phyloP scores from a whole-genome alignment of 2,329 filamentous ascomycete genomes.

The Scedosporium minutisporum region DNA sequence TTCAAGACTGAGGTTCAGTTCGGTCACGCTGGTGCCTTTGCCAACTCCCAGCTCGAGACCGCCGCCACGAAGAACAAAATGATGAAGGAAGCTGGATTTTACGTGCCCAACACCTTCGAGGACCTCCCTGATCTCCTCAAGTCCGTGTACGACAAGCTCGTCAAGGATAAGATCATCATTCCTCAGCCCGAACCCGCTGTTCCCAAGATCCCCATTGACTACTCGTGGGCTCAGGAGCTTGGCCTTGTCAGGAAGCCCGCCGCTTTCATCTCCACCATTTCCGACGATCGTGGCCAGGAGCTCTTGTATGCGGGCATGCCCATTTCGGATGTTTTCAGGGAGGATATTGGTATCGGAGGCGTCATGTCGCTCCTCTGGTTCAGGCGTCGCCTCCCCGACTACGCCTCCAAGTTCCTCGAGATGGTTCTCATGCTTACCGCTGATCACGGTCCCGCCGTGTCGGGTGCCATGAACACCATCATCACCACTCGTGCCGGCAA shows the following conservation, averaged over 20 bases:
- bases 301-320: constrained; percentile 98
- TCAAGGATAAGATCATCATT: constrained; percentile 74
- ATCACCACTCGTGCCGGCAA: constrained; percentile 99
- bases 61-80: constrained; percentile 92
- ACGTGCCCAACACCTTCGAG: constrained; percentile 94
- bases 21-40: constrained; percentile 95
- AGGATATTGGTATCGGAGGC: constrained; percentile 98
- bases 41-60: constrained; percentile 98
- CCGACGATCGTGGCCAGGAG: constrained; percentile 98
- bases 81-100: constrained; percentile 91
- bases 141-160: constrained; percentile 78
- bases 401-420: constrained; percentile 98
- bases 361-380: constrained; percentile 99
- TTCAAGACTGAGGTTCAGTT: constrained; percentile 99
- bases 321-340: constrained; percentile 98
- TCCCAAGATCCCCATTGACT: constrained; percentile 99
- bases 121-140: constrained; percentile 73
- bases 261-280: constrained; percentile 99
- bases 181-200: constrained; percentile 82
- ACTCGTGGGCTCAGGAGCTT: constrained; percentile 98
- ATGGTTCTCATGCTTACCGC: constrained; percentile 99
- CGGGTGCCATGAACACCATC: constrained; percentile 99
- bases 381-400: constrained; percentile 90
- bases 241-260: constrained; percentile 99
- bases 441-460: constrained; percentile 97